A percentile compares a stretch with the other conserved stretches of the same genome.
Conservation (phyloP, 1,139 yeast genomes). For the Suhomyces kunorum region DNA sequence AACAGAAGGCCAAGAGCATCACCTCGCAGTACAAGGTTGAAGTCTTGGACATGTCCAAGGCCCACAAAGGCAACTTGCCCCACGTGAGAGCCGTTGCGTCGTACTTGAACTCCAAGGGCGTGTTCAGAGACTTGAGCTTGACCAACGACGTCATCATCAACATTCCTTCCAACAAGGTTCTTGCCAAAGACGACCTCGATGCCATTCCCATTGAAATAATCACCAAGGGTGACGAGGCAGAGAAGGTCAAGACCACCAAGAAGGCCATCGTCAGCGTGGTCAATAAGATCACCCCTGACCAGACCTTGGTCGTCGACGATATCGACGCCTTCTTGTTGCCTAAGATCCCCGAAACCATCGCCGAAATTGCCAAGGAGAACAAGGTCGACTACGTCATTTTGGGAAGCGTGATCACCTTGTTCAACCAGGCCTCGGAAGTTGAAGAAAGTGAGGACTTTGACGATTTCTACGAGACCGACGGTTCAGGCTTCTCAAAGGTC, state of each 20-base stretch:
- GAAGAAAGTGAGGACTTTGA: constrained; percentile 38
- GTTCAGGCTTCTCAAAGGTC: constrained; percentile 47
- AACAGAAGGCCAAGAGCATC: constrained; percentile 55
- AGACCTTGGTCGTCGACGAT: constrained; percentile 59
- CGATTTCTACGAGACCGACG: constrained; percentile 19
- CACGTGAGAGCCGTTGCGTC: constrained; percentile 78
- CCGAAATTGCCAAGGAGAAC: constrained; percentile 48
- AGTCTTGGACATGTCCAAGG: constrained; percentile 76
- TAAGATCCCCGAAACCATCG: constrained; percentile 49
- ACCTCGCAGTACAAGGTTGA: constrained; percentile 58
- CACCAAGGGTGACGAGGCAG: constrained; percentile 34
- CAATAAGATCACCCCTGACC: constrained; percentile 69
- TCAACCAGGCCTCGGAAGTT: constrained; percentile 25
- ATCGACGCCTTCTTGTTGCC: constrained; percentile 68
- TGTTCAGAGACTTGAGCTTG: constrained; percentile 47
- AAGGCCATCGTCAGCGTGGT: constrained; percentile 71
- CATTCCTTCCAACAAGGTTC: constrained; percentile 44
- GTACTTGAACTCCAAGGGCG: constrained; percentile 56
- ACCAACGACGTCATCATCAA: constrained; percentile 54
- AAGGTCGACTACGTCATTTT: constrained; percentile 60
- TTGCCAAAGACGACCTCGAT: constrained; percentile 21
- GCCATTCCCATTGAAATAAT: constrained; percentile 47
- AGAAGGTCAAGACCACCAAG: constrained; percentile 48
- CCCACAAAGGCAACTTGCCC: constrained; percentile 75
- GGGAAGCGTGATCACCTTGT: constrained; percentile 44